Percentiles rank a stretch among this genome's conserved stretches.
Conservation (phyloP, 2,329 filamentous ascomycete species). For the Xenoacremonium recifei region DNA sequence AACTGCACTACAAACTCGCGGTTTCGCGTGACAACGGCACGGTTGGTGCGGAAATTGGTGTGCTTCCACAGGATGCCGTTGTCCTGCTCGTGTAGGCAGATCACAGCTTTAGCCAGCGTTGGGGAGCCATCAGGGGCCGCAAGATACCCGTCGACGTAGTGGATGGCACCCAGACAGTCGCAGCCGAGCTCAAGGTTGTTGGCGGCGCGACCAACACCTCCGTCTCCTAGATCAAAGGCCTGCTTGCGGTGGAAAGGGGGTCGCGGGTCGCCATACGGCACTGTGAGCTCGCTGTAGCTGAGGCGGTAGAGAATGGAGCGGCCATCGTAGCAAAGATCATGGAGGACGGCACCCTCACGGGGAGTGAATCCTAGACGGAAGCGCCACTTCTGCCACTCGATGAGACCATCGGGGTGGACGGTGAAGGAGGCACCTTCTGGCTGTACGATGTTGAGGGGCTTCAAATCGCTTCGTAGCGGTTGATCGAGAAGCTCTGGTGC, state of each 20-base stretch:
- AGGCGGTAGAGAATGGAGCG: slow-evolving; percentile 65
- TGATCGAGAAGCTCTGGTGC: slow-evolving; percentile 49
- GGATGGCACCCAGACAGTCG: slow-evolving; percentile 67
- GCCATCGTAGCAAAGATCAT: slow-evolving; percentile 66
- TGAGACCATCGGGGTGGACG: slow-evolving; percentile 43
- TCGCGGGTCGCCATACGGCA: slow-evolving; percentile 66
- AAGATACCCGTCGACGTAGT: slow-evolving; percentile 59
- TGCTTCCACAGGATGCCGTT: slow-evolving; percentile 72
- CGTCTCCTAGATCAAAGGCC: slow-evolving; percentile 71
- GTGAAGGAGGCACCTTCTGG: slow-evolving; percentile 66
- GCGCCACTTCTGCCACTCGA: slow-evolving; percentile 66
- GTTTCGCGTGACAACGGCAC: slow-evolving; percentile 58
- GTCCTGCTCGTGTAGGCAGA: slow-evolving; percentile 71
- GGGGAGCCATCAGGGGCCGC: slow-evolving; percentile 53
- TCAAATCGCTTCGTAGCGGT: slow-evolving; percentile 52
- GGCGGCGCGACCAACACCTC: slow-evolving; percentile 63
- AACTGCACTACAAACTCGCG: slow-evolving; percentile 66
- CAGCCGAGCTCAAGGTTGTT: slow-evolving; percentile 70
- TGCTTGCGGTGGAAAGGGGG: slow-evolving; percentile 67
- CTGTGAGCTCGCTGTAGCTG: slow-evolving; percentile 67
- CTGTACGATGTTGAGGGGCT: slow-evolving; percentile 72
- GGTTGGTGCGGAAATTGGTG: slow-evolving; percentile 63
- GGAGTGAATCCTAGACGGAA: slow-evolving; percentile 70
- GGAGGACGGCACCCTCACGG: slow-evolving; percentile 68
- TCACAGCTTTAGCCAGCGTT: slow-evolving; percentile 52